Evolutionary conservation across 257 asterid species (phyloP), one percentile per base, ranked within the genome.

Genomic region (Apocynum venetum): DNA sequence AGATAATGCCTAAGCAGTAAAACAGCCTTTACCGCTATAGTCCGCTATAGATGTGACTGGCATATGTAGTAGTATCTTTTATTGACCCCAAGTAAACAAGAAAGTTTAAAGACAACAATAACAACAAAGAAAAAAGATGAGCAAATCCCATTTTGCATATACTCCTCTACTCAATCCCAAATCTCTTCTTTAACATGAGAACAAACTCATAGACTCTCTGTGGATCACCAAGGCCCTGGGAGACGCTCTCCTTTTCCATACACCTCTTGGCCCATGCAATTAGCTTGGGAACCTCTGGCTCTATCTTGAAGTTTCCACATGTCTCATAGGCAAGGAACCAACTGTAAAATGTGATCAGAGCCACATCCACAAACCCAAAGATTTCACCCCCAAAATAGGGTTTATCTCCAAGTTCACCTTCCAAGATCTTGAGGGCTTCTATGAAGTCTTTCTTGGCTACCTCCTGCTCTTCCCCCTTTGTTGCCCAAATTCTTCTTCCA

Each of bases 371-470:
- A 2, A 48, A 81, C 0, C 92, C 94, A 43, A 89, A 64, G 0
- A 15, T 73, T 35, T 85, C 84, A 9, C 91, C 92, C 3, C 94
- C 95, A 76, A 90, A 88, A 69, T 79, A 86, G 13, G 85, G 73
- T 66, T 84, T 65, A 10, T 86, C 88, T 15, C 91, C 88, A 44
- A 89, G 76, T 55, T 78, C 81, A 38, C 83, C 85, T 68, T 89
- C 89, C 77, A 87, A 61, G 61, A 60, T 25, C 77, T 79, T 86
- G 55, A 86, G 76, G 19, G 36, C 43, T 4, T 76, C 83, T 41
- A 81, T 78, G 72, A 80, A 71, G 41, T 84, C 82, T 60, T 79
- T 76, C 79, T 83, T 85, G 4, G 57, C 89, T 44, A 73, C 74
- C 53, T 85, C 86, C 20, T 64, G 80, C 72, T 85, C 88, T 60